Evolutionary conservation across 257 asterid genomes (phyloP), one percentile per base, ranked within the genome.

Genomic region (Perilla frutescens): DNA sequence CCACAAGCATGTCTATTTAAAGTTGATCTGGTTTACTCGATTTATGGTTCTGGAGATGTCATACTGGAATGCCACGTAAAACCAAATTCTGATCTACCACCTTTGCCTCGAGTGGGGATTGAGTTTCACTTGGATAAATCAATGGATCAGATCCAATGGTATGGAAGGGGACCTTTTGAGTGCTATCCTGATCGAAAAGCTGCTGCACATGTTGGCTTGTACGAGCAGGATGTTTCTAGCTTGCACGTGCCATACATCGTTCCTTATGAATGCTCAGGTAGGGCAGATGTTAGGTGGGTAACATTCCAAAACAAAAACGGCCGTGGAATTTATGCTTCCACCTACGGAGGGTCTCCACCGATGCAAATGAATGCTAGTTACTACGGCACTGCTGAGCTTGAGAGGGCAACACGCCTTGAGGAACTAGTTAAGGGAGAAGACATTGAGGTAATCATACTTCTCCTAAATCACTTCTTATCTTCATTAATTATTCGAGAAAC

Each of bases 131-230:
- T 94, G 80, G 93, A 88, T 56, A 90, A 81, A 77, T 87, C 97
- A 36, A 59, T 91, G 86, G 87, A 90, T 83, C 79, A 76, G 81
- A 80, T 94, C 36, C 81, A 79, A 72, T 94, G 98, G 98, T 94
- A 90, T 12, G 99, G 98, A 40, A 82, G 91, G 56, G 99, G 99
- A 9, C 97, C 97, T 26, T 94, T 92, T 44, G 99, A 94, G 77
- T 94, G 98, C 75, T 94, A 94, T 71, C 98, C 99, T n/a, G 99
- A 94, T 72, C 91, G 99, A 5, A 90, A 90, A 85, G 86, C 90
- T 71, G 95, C 97, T 62, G 98, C 99, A 36, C 97, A 88, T 64
- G 87, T 94, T 50, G 90, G 97, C 61, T 66, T 82, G 39, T 89
- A 91, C 31, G 88, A 86, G 84, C 81, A 81, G 75, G 84, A 85